Conservation (phyloP, 2,329 filamentous ascomycete species). For the Xylariaceae sp. region DNA sequence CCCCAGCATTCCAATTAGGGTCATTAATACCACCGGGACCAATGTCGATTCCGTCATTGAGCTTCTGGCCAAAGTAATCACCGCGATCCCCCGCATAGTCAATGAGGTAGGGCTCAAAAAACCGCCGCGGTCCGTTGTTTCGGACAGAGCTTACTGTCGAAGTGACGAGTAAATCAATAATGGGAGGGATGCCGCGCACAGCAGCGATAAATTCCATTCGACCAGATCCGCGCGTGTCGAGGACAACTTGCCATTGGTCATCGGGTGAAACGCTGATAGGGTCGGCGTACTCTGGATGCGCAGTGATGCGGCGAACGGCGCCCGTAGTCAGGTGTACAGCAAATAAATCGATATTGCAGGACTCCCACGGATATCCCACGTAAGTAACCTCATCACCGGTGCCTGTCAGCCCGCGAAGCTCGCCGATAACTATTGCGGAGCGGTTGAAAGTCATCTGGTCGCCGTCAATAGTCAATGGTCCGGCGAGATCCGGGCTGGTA, state of each 20-base stretch:
- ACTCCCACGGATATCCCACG: constrained; percentile 37
- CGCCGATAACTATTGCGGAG: constrained; percentile 1
- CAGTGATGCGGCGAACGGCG: constrained; percentile 38
- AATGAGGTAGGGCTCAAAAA: constrained; percentile 44
- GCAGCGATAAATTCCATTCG: constrained; percentile 39
- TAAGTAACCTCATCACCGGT: constrained; percentile 25
- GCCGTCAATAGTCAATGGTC: constrained; percentile 4
- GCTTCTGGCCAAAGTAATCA: constrained; percentile 40
- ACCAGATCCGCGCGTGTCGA: constrained; percentile 41
- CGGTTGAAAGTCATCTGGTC: constrained; percentile 1
- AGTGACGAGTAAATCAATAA: constrained; percentile 35
- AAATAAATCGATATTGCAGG: constrained; percentile 43
- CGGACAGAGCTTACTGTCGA: constrained; percentile 37
- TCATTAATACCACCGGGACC: constrained; percentile 38
- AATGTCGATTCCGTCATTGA: constrained; percentile 37
- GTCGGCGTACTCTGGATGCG: constrained; percentile 42
- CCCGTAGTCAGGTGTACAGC: constrained; percentile 39
- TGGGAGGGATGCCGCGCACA: constrained; percentile 40
- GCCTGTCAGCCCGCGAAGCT: constrained; percentile 8
- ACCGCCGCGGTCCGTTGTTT: constrained; percentile 43
- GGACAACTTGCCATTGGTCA: constrained; percentile 38
- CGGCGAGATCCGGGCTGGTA: background rate
- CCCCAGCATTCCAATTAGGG: constrained; percentile 45
- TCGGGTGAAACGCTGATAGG: constrained; percentile 41
- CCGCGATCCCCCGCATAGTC: constrained; percentile 43